Conservation (phyloP, 2,329 filamentous ascomycete genomes). For the Aspergillus jensenii region DNA sequence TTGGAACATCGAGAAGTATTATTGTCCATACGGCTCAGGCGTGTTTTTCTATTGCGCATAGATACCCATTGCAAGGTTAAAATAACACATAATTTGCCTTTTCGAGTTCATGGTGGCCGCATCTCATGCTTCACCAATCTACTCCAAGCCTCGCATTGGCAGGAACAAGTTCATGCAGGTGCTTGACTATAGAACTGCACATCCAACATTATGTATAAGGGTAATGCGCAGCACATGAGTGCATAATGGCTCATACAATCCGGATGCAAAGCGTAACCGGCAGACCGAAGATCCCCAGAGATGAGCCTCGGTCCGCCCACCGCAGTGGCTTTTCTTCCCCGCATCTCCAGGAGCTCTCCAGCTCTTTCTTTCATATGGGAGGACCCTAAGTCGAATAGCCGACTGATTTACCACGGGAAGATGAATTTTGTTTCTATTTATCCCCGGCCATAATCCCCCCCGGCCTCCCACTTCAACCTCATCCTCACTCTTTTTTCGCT, state of each 20-base stretch:
- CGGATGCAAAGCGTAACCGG: neutral
- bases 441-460: neutral
- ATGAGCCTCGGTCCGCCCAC: slow-evolving; percentile 10
- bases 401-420: neutral
- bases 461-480: neutral
- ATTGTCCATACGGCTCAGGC: neutral
- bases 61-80: neutral
- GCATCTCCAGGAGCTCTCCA: slow-evolving; percentile 4
- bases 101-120: too few species aligned
- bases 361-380: neutral
- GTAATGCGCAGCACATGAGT: neutral
- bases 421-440: neutral
- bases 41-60: neutral
- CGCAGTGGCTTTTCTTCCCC: slow-evolving; percentile 2
- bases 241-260: too few species aligned
- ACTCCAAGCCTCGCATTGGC: too few species aligned
- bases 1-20: neutral
- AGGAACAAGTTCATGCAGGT: too few species aligned
- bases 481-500: neutral
- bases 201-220: neutral
- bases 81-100: neutral
- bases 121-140: neutral
- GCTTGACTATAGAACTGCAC: neutral
- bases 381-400: neutral
- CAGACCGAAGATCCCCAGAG: neutral